phyloP scores from a whole-genome alignment of 805 yeast species.

The Cyberlindnera galapagoensis region DNA sequence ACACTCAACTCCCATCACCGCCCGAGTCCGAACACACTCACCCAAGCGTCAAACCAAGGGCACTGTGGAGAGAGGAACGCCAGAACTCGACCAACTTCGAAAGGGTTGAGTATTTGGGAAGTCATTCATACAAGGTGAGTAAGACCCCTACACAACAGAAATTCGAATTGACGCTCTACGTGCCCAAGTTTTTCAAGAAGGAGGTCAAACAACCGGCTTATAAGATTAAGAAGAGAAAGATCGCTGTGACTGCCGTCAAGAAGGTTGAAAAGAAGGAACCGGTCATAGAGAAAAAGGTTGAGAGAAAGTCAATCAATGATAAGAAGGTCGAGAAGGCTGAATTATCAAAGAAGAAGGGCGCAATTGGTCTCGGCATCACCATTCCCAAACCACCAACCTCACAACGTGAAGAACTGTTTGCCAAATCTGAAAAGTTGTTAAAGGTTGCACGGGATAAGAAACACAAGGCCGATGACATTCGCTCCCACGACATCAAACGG shows the following conservation, averaged over 20 bases:
- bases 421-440: slow-evolving; percentile 4
- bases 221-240: slow-evolving; percentile 8
- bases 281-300: neutral
- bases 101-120: slow-evolving; percentile 6
- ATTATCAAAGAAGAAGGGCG: neutral
- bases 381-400: neutral
- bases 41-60: neutral
- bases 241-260: no score
- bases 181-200: slow-evolving; percentile 11
- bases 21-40: neutral
- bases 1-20: slow-evolving; percentile 6
- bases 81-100: slow-evolving; percentile 4
- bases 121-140: slow-evolving; percentile 7
- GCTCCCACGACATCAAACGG: slow-evolving; percentile 1
- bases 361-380: no score
- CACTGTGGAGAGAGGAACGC: slow-evolving; percentile 3
- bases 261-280: neutral
- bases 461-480: slow-evolving; percentile 16
- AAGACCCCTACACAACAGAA: slow-evolving; percentile 1
- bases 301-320: neutral
- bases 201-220: slow-evolving; percentile 1
- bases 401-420: neutral
- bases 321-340: neutral
- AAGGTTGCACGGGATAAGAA: slow-evolving; percentile 11
- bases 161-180: slow-evolving; percentile 10